Evolutionary conservation across 148 eudicot species (phyloP).

Genomic region (Rhododendron henanense): DNA sequence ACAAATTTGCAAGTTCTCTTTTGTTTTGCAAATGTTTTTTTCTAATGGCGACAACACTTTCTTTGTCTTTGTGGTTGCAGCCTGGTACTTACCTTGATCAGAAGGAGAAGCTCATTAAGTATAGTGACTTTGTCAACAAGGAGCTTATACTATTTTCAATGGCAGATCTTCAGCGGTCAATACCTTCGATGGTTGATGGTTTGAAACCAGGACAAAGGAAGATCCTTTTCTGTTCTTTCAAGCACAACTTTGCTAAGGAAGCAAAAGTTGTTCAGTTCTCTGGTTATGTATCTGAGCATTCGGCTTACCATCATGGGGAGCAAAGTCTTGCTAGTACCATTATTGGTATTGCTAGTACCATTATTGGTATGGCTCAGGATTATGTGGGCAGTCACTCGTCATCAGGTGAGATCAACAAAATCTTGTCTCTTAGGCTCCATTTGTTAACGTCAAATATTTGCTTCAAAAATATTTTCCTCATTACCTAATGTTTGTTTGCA

Average conservation of each 20-base stretch:
- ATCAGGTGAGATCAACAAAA: conserved; percentile 33
- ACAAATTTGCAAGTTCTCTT: not conserved
- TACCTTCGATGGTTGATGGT: conserved; percentile 92
- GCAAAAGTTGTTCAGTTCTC: conserved; percentile 78
- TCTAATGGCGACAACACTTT: not conserved
- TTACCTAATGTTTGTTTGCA: not conserved
- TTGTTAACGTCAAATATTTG: no score
- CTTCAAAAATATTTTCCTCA: not conserved
- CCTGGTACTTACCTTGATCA: conserved; percentile 72
- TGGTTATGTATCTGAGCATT: conserved; percentile 87
- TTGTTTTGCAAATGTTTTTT: not conserved
- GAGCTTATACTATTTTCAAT: conserved; percentile 81
- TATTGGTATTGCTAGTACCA: conserved; percentile 78
- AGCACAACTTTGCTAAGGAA: conserved; percentile 58
- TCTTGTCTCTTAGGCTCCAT: no score
- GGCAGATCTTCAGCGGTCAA: conserved; percentile 91
- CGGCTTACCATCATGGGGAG: conserved; percentile 96
- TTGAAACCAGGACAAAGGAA: conserved; percentile 96
- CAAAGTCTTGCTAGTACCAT: conserved; percentile 74
- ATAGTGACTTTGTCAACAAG: conserved; percentile 90
- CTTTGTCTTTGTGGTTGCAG: conserved; percentile 21
- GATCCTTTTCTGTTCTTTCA: conserved; percentile 80
- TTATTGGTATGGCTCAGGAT: conserved; percentile 93
- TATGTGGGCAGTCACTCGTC: conserved; percentile 76
- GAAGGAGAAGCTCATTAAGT: conserved; percentile 52